Conservation (phyloP, 805 yeast species). For the Suhomyces emberorum region DNA sequence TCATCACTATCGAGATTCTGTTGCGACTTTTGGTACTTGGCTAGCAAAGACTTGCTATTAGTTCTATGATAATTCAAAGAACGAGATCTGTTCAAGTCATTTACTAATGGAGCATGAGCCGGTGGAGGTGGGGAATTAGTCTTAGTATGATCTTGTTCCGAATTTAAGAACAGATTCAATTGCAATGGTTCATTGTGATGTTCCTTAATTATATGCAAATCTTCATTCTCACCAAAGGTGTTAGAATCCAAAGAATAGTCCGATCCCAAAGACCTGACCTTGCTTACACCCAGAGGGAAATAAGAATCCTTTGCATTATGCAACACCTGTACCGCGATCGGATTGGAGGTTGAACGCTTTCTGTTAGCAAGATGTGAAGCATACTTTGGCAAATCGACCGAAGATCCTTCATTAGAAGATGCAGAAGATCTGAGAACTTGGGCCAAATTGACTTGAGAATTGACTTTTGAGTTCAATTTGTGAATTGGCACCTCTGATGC, state of each 20-base stretch:
- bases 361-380: constrained; percentile 12
- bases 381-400: constrained; percentile 22
- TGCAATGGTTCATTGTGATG: constrained; percentile 11
- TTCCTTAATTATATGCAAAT: constrained; percentile 22
- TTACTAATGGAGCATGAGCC: constrained; percentile 7
- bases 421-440: constrained; percentile 8
- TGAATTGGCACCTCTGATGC: constrained; percentile 39
- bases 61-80: constrained; percentile 20
- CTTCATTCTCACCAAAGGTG: constrained; percentile 12
- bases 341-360: constrained; percentile 24
- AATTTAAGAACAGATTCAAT: constrained; percentile 1
- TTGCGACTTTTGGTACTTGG: constrained; percentile 15
- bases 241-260: constrained; percentile 9
- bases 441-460: constrained; percentile 36
- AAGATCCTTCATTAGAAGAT: constrained; percentile 21
- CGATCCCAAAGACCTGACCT: constrained; percentile 7
- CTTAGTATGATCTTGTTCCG: neutral
- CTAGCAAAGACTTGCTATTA: constrained; percentile 14
- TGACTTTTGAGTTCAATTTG: constrained; percentile 36
- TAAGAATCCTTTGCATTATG: constrained; percentile 24
- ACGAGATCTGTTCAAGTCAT: constrained; percentile 20
- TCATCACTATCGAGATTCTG: constrained; percentile 16
- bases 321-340: constrained; percentile 10
- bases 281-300: constrained; percentile 18
- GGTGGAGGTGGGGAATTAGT: neutral